Conservation (phyloP, 768 basidiomycete species). For the Boletus bicolor region DNA sequence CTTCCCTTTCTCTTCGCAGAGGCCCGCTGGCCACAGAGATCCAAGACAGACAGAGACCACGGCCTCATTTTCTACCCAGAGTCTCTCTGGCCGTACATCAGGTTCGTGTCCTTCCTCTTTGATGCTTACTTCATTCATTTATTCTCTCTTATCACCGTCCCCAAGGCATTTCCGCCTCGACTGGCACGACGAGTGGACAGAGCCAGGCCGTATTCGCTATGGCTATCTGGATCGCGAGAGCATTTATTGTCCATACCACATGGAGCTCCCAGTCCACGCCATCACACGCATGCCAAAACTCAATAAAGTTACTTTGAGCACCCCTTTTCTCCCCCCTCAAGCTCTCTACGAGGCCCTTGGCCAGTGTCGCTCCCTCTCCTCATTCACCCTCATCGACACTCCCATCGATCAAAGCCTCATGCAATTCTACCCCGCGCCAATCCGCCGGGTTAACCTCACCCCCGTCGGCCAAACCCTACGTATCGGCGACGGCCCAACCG, state of each 20-base stretch:
- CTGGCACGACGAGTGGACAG: conserved; percentile 38
- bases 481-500: conserved; percentile 33
- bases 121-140: neutral
- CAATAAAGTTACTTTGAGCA: conserved; percentile 26
- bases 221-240: conserved; percentile 32
- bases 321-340: conserved; percentile 32
- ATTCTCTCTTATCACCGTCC: neutral
- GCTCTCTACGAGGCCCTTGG: conserved; percentile 29
- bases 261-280: conserved; percentile 26
- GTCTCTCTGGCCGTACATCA: conserved; percentile 30
- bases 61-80: conserved; percentile 32
- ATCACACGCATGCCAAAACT: conserved; percentile 32
- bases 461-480: conserved; percentile 35
- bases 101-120: conserved; percentile 12
- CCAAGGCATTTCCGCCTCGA: conserved; percentile 31
- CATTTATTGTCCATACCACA: conserved; percentile 30
- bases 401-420: conserved; percentile 35
- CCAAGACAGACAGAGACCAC: conserved; percentile 21
- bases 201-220: conserved; percentile 33
- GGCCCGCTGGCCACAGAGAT: conserved; percentile 33
- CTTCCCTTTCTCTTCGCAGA: conserved; percentile 33
- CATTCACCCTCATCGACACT: conserved; percentile 32
- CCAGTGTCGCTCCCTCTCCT: conserved; percentile 25
- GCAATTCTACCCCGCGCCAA: conserved; percentile 26
- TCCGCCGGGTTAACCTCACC: conserved; percentile 27